Conservation (phyloP, 176 grass and related monocot species). For the Avena insularis region DNA sequence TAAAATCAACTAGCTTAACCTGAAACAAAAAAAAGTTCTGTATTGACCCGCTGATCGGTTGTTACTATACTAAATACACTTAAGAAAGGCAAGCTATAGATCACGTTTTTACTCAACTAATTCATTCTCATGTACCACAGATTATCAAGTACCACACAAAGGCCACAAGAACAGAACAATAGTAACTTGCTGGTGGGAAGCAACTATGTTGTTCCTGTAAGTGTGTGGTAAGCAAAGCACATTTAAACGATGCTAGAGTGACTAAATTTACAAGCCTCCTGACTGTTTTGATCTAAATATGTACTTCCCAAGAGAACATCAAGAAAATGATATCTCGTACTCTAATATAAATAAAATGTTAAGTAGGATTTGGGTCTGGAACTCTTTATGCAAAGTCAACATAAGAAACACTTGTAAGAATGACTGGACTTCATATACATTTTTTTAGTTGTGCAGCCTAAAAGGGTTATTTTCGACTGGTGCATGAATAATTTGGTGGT, state of each 20-base stretch:
- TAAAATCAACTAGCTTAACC: neutral
- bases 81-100: neutral
- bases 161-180: neutral
- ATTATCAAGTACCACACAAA: neutral
- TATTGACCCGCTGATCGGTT: neutral
- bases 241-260: neutral
- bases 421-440: neutral
- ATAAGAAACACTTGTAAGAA: neutral
- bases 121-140: neutral
- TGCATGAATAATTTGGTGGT: neutral
- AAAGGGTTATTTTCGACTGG: neutral
- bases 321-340: neutral
- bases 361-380: neutral
- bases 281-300: neutral
- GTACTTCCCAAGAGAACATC: neutral
- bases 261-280: neutral
- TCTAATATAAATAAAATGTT: neutral
- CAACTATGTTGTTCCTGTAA: neutral
- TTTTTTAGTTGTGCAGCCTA: neutral
- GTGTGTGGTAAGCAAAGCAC: neutral
- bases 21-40: neutral
- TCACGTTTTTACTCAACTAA: neutral
- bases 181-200: neutral
- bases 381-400: neutral
- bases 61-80: neutral